Percentiles rank a stretch among this genome's conserved stretches.
Conservation (phyloP, 352 stramenopile species). For the Aphanomyces stellatus region DNA sequence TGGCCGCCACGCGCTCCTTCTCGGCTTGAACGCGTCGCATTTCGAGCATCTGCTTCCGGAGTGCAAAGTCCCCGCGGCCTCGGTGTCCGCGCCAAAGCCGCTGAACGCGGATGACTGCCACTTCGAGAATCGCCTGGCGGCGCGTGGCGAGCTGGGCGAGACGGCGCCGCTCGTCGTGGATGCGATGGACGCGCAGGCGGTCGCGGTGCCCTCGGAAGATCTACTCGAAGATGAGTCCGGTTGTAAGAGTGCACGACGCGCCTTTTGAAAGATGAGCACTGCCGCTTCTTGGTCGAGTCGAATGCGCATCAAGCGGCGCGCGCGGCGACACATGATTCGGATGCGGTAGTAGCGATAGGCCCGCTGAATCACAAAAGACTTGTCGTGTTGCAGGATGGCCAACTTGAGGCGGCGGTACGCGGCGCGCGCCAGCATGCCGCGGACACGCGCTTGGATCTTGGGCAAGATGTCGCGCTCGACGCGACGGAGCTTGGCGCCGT, state of each 20-base stretch:
- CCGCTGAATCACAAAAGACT: conserved; percentile 33
- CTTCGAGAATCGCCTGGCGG: conserved; percentile 43
- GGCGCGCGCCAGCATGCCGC: conserved; percentile 66
- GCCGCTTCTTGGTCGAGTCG: conserved; percentile 45
- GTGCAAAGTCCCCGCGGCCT: conserved; percentile 37
- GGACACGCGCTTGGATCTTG: conserved; percentile 67
- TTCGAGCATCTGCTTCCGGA: conserved; percentile 42
- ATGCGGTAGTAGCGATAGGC: conserved; percentile 47
- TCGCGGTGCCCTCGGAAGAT: conserved; percentile 58
- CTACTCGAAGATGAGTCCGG: too few species aligned
- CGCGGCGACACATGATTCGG: conserved; percentile 37
- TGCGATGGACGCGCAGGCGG: conserved; percentile 30
- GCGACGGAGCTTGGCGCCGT: conserved; percentile 54
- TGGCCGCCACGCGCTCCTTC: conserved; percentile 32
- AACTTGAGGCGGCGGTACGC: conserved; percentile 28
- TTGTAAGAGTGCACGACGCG: neutral
- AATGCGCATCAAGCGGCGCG: conserved; percentile 44
- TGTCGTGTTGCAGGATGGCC: conserved; percentile 25
- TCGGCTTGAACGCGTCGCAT: conserved; percentile 35
- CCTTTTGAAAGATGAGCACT: conserved; percentile 61
- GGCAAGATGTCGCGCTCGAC: conserved; percentile 56
- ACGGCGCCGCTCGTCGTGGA: conserved; percentile 37
- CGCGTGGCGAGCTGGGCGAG: conserved; percentile 44
- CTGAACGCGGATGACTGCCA: conserved; percentile 63
- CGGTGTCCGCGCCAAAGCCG: conserved; percentile 53